Conservation (phyloP, 805 yeast species). For the Myxozyma monticola region DNA sequence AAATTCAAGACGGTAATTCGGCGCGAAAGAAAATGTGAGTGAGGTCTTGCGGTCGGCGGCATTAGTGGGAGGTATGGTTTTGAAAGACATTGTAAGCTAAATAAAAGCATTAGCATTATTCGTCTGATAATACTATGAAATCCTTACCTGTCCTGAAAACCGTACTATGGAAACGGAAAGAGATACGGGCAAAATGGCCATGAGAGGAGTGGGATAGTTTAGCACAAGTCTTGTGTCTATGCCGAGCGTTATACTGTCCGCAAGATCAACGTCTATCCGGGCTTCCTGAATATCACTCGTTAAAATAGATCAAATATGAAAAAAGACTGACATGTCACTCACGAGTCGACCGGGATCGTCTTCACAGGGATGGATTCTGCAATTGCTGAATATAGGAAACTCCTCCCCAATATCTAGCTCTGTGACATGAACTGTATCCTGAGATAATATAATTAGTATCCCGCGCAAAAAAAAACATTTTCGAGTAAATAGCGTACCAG, state of each 20-base stretch:
- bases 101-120: no score
- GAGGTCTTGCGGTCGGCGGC: conserved; percentile 49
- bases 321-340: neutral
- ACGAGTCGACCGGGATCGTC: conserved; percentile 49
- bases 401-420: conserved; percentile 94
- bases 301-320: neutral
- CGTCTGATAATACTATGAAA: neutral
- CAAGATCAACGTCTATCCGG: conserved; percentile 83
- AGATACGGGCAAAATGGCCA: conserved; percentile 84
- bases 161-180: conserved; percentile 84
- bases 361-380: conserved; percentile 68
- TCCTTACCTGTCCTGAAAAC: conserved; percentile 69
- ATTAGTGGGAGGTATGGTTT: conserved; percentile 27
- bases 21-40: conserved; percentile 83
- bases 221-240: conserved; percentile 75
- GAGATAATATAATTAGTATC: neutral
- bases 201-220: conserved; percentile 78
- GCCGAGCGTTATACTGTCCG: conserved; percentile 83
- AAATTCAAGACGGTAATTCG: conserved; percentile 87
- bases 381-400: conserved; percentile 91
- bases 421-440: conserved; percentile 70
- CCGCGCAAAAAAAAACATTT: no score
- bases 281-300: conserved; percentile 52
- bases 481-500: conserved; percentile 44
- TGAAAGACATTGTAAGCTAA: conserved; percentile 64